Base-by-base conservation (phyloP, 2,329 filamentous ascomycete genomes). In the Arthrobotrys pseudoclavata region DNA sequence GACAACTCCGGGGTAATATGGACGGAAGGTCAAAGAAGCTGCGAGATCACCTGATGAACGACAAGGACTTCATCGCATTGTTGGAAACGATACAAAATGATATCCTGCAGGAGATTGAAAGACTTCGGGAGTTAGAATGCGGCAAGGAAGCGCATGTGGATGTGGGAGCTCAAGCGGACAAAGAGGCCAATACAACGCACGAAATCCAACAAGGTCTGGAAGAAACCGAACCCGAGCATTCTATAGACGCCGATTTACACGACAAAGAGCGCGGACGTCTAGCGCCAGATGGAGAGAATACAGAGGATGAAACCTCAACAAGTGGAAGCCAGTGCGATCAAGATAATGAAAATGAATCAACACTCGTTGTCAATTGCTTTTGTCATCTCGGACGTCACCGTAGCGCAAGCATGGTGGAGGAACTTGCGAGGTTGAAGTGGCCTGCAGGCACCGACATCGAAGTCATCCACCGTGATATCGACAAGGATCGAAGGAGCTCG, bases 11-110 rank as follows among this genome's bases (percentile, higher is more conserved):
- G 34, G 52, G 29, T 37, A 71, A 5, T 10, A 29, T 61, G 15
- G 74, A 77, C 15, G 74, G 67, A 26, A 77, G 74, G 29, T 77
- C 74, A 77, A 77, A 77, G 74, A 77, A 71, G 42, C 67, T 77
- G 3, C 37, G 74, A 24, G 67, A 77, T 48, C 74, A 77, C 52
- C 42, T 77, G 2, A 61, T 67, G 42, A 57, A 61, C 53, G 61
- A 77, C 13, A 20, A 42, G 10, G 61, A 71, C 4, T 77, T 77
- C 31, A 24, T 71, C n/a, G 37, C 50, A 18, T 40, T 77, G 45
- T 71, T 77, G 55, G 52, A 68, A 57, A 50, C 67, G 26, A 77
- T 77, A 24, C 61, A 50, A 9, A 57, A 12, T 7, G 74, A 77
- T 62, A 77, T 77, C 34, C 34, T 77, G 24, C 40, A 31, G 45